Evolutionary conservation across 495 filamentous ascomycete genomes (phyloP).

Genomic region (Penicillium diatomitis): DNA sequence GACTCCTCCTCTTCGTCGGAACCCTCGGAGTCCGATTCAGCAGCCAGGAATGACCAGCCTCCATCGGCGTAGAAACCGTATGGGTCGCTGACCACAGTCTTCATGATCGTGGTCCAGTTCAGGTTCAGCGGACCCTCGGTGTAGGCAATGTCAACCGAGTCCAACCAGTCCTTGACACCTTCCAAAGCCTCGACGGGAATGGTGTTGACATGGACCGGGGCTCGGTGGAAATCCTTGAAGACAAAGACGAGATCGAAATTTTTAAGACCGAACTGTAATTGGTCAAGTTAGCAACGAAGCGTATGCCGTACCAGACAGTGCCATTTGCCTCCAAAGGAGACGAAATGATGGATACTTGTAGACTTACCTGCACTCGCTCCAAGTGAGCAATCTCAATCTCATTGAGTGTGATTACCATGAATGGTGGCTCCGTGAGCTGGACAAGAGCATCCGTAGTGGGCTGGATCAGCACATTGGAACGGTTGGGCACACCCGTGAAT

Average conservation of each 20-base stretch:
- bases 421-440: conserved; percentile 92
- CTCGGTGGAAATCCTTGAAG: conserved; percentile 87
- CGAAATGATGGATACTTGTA: too few species aligned
- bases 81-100: conserved; percentile 88
- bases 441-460: conserved; percentile 98
- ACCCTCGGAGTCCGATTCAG: conserved; percentile 79
- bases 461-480: conserved; percentile 88
- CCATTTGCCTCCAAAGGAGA: too few species aligned
- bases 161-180: conserved; percentile 95
- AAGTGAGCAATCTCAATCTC: conserved; percentile 96
- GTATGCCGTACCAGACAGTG: not conserved
- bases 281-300: conserved; percentile 7
- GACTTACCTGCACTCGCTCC: conserved; percentile 74
- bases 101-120: conserved; percentile 99
- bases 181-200: conserved; percentile 95
- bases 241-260: conserved; percentile 98
- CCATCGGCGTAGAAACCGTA: conserved; percentile 93
- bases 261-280: conserved; percentile 76
- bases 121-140: conserved; percentile 93
- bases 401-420: conserved; percentile 86
- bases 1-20: conserved; percentile 80
- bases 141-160: conserved; percentile 87
- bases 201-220: conserved; percentile 91
- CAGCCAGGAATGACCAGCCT: conserved; percentile 87
- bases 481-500: conserved; percentile 91